Evolutionary conservation across 2,329 filamentous ascomycete species (phyloP), one percentile per base, ranked within the genome.

Genomic region (Fusarium odoratissimum): DNA sequence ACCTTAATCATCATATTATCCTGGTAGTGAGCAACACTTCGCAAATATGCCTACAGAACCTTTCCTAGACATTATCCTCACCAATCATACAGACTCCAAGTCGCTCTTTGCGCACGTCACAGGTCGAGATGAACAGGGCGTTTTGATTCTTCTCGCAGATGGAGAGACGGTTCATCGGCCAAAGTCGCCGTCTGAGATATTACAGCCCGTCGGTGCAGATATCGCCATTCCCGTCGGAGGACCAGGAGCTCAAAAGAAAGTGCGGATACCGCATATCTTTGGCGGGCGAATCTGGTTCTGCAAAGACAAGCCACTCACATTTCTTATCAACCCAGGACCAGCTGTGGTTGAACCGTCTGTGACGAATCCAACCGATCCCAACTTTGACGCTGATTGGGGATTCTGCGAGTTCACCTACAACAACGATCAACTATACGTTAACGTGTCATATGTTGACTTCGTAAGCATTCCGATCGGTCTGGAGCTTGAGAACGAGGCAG

Each of bases 381-480:
- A 92, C 79, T 90, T 90, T 77, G 82, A 87, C 40, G 82, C 87
- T 49, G 82, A 85, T 65, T 93, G 91, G 91, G 87, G 86, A 33
- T 93, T 93, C 78, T 90, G 87, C 82, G 91, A 93, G 80, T 91
- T 92, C 75, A 92, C 91, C 21, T 92, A 87, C 81, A 92, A 92
- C 80, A 75, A 81, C 40, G 76, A 79, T 37, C 85, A 92, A 79
- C 81, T 93, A 9, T 93, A 89, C 77, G 90, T 88, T 74, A 93
- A 93, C 75, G 91, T 95, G 75, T 90, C 86, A 69, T 91, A 92
- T 79, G 93, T 95, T 59, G 93, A 95, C 83, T 95, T 95, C 81
- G 88, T 94, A 69, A 84, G 84, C 74, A 79, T 92, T 73, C 91
- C 91, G n/a, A 86, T 92, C 57, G 86, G 88, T 2, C 84, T 91